These are phyloP conservation scores for Bullera alba DNA, from an alignment of 768 basidiomycete species.

Conservation along the genomic window DNA sequence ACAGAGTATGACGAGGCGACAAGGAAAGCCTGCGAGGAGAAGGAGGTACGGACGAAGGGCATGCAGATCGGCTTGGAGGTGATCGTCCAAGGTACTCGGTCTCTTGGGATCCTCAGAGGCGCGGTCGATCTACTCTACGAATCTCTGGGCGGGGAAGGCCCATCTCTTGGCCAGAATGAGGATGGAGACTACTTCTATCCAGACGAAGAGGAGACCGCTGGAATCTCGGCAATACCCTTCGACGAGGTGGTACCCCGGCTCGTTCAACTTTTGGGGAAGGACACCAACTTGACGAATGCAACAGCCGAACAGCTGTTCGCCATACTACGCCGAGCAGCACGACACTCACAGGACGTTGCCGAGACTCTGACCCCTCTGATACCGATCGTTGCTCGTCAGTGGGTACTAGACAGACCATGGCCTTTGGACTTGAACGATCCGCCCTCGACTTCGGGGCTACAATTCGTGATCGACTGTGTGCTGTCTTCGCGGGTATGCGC, in stretches of 20 bases:
- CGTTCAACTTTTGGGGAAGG: conserved; percentile 21
- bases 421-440: conserved; percentile 4
- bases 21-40: conserved; percentile 1
- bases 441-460: conserved; percentile 18
- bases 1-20: not conserved
- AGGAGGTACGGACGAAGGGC: conserved; percentile 12
- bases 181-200: conserved; percentile 4
- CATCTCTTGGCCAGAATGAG: not conserved
- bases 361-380: conserved; percentile 23
- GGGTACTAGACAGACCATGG: conserved; percentile 21
- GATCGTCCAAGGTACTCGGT: conserved; percentile 11
- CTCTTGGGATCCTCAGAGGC: conserved; percentile 26
- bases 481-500: conserved; percentile 66
- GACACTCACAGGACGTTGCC: conserved; percentile 6
- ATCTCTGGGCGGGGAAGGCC: conserved; percentile 14
- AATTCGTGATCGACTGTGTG: conserved; percentile 43
- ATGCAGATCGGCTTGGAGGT: conserved; percentile 24
- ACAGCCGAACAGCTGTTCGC: conserved; percentile 30
- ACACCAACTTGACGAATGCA: conserved; percentile 15
- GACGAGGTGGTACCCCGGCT: conserved; percentile 29
- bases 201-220: not conserved
- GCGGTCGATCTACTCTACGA: conserved; percentile 37
- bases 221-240: conserved; percentile 20
- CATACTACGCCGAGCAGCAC: conserved; percentile 23
- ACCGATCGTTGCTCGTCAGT: conserved; percentile 12